Conservation (phyloP, 2,329 filamentous ascomycete species). For the Paecilomyces sp. region DNA sequence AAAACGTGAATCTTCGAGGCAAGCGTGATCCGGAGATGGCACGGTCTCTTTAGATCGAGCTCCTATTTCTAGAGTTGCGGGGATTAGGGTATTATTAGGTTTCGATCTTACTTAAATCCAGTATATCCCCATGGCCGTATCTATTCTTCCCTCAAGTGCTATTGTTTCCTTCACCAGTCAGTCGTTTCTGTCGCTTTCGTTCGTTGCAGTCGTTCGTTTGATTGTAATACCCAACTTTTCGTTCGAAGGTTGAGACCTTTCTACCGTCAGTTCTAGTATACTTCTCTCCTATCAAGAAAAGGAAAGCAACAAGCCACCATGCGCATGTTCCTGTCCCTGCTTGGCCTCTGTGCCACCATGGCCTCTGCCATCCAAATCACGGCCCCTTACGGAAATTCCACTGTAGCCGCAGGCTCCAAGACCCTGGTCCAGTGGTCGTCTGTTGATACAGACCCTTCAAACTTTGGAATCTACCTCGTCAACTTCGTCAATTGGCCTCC, state of each 20-base stretch:
- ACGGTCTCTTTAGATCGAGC: background rate
- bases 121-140: background rate
- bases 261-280: background rate
- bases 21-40: background rate
- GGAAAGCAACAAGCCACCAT: background rate
- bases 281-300: background rate
- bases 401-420: background rate
- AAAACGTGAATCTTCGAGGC: background rate
- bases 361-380: background rate
- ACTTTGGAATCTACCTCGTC: conserved; percentile 37
- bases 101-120: background rate
- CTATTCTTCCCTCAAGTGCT: background rate
- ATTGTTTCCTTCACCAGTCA: background rate
- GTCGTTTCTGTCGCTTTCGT: background rate
- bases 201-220: background rate
- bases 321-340: background rate
- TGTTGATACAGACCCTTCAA: conserved; percentile 35
- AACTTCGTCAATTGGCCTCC: conserved; percentile 42
- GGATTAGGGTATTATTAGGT: background rate
- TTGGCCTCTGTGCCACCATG: background rate
- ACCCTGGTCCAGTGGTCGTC: conserved; percentile 26
- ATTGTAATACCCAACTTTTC: background rate
- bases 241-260: background rate
- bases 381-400: background rate
- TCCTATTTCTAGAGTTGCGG: background rate